Conservation (phyloP, 331 rosid species). For the Stylosanthes scabra region DNA sequence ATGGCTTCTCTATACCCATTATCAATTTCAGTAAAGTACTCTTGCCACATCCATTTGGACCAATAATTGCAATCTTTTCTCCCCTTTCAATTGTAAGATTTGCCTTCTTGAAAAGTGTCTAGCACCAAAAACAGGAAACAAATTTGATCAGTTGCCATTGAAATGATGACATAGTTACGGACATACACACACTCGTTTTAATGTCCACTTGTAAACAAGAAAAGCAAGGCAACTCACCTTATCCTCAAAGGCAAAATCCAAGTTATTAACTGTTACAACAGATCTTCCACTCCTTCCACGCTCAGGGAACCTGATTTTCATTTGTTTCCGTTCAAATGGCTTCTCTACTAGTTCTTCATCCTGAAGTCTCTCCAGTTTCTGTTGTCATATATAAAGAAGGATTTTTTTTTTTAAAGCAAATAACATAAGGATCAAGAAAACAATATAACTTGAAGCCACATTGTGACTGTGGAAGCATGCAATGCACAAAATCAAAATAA, state of each 20-base stretch:
- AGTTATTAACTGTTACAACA: conserved; percentile 67
- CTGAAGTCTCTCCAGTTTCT: conserved; percentile 96
- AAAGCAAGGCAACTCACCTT: conserved; percentile 57
- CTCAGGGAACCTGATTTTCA: conserved; percentile 97
- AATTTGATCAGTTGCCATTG: conserved; percentile 35
- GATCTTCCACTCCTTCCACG: conserved; percentile 96
- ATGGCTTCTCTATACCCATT: conserved; percentile 88
- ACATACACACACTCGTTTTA: background rate
- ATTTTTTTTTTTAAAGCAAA: conserved; percentile 39
- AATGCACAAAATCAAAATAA: conserved; percentile 29
- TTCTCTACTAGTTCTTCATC: conserved; percentile 87
- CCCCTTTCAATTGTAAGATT: conserved; percentile 90
- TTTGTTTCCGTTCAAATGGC: conserved; percentile 95
- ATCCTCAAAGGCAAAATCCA: conserved; percentile 88
- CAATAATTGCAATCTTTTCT: conserved; percentile 93
- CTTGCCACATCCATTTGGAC: conserved; percentile 99
- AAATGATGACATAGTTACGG: background rate
- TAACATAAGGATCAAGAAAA: conserved; percentile 24
- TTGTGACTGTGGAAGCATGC: conserved; percentile 8
- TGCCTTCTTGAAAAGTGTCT: conserved; percentile 84
- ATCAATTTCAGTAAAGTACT: conserved; percentile 93
- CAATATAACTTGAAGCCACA: conserved; percentile 25
- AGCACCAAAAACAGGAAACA: conserved; percentile 30
- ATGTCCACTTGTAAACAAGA: conserved; percentile 16
- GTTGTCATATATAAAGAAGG: conserved; percentile 47